A percentile compares a stretch with the other conserved stretches of the same genome.
Conservation (phyloP, 78 protist species). For the Emiliania huxleyi region DNA sequence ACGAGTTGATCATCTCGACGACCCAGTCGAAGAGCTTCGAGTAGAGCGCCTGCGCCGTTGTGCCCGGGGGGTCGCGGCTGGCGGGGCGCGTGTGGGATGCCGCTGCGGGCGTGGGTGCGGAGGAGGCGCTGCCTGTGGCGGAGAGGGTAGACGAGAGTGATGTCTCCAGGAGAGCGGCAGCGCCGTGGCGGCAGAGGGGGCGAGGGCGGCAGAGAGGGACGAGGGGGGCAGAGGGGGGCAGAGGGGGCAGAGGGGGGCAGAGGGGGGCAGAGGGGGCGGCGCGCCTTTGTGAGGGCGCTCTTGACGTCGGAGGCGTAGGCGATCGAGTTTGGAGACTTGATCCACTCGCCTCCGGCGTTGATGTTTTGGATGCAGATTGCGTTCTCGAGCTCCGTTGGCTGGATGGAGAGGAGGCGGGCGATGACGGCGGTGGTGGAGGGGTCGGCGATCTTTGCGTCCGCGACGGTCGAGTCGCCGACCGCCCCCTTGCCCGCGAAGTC, state of each 20-base stretch:
- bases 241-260: too few species aligned
- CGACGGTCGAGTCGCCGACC: too few species aligned
- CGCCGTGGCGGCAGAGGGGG: not conserved
- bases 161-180: not conserved
- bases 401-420: conserved; percentile 48
- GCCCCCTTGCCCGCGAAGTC: conserved; percentile 57
- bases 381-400: conserved; percentile 10
- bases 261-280: too few species aligned
- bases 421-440: conserved; percentile 27
- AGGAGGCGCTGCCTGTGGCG: too few species aligned
- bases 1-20: conserved; percentile 72
- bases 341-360: conserved; percentile 50
- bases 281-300: conserved; percentile 63
- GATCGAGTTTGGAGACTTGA: conserved; percentile 48
- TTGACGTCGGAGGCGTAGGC: conserved; percentile 66
- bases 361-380: conserved; percentile 12
- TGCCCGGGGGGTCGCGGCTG: too few species aligned
- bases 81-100: too few species aligned
- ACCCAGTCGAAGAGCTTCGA: conserved; percentile 83
- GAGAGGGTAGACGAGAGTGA: too few species aligned
- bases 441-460: conserved; percentile 33
- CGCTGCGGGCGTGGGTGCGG: too few species aligned
- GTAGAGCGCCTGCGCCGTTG: conserved; percentile 86
- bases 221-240: too few species aligned
- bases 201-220: not conserved